phyloP scores from a whole-genome alignment of 78 protist genomes.

The Pigoraptor vietnamica region DNA sequence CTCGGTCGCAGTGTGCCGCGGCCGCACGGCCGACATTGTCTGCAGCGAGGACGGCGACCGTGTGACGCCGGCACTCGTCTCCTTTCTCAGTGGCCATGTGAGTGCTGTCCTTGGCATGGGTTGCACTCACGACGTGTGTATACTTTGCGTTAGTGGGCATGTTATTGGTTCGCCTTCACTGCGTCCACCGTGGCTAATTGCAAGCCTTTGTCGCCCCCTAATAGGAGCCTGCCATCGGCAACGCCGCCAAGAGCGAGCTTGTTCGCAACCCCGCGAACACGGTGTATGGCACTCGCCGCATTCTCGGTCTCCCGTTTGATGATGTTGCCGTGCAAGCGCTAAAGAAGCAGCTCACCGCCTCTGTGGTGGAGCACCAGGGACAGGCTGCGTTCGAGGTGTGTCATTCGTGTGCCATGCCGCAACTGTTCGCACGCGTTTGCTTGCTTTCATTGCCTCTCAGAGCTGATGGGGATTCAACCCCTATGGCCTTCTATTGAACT shows the following conservation, averaged over 20 bases:
- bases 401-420: too few relatives aligned
- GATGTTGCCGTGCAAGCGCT: neutral
- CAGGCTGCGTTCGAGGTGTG: constrained; percentile 71
- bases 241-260: constrained; percentile 85
- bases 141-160: too few relatives aligned
- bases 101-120: too few relatives aligned
- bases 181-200: too few relatives aligned
- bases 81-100: constrained; percentile 22
- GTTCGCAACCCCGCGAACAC: constrained; percentile 84
- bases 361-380: constrained; percentile 27
- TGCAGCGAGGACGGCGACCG: constrained; percentile 85
- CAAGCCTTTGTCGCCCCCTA: neutral
- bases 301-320: constrained; percentile 42
- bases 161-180: too few relatives aligned
- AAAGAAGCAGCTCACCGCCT: constrained; percentile 13
- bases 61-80: constrained; percentile 75
- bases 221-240: constrained; percentile 66
- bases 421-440: too few relatives aligned
- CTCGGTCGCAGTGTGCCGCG: too few relatives aligned
- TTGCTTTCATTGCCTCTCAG: neutral
- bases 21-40: too few relatives aligned
- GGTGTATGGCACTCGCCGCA: constrained; percentile 79
- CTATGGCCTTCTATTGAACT: too few relatives aligned
- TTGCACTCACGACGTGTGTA: too few relatives aligned
- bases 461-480: neutral